Evolutionary conservation across 768 basidiomycete species (phyloP), one percentile per base, ranked within the genome.

Genomic region (Lactarius pseudohatsudake): DNA sequence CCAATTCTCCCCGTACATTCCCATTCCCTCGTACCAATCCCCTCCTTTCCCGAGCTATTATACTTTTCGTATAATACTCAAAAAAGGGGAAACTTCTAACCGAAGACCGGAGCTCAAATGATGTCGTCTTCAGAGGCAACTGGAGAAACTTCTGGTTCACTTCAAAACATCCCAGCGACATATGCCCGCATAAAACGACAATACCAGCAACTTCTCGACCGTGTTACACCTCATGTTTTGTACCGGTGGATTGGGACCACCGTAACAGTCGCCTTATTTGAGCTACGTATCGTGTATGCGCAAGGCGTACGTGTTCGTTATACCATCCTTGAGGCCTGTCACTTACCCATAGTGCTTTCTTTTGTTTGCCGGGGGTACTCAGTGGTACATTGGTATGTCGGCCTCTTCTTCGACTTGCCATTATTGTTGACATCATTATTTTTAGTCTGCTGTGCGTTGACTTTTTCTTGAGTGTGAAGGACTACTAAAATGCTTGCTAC

Each of bases 341-440:
- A 57, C 34, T 68, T 32, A 66, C 61, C 69, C 41, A 70, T 41
- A 34, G 22, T 18, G 9, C 2, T 53, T 34, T 57, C 58, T 47
- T 62, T 32, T 32, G 1, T 32, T 32, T 32, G 1, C 32, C 7
- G 32, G 30, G 30, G 3, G 18, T 55, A 45, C 20, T 13, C 59
- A 96, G 92, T 95, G 93, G 93, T 95, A 94, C 78, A 95, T 95
- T 75, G 89, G 92, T 94, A 73, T 75, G 91, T 85, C 36, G 28
- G 43, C 28, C 26, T 50, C 57, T 60, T 34, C 61, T 34, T 34
- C 13, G n/a, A 38, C 9, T 26, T 61, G 36, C 53, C 4, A 32
- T 10, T 58, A 10, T 32, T 55, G 6, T 53, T 41, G 43, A 38
- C 26, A 64, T 50, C 41, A 30, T 57, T 60, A 41, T 58, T 57